Evolutionary conservation across 139 green algal genomes (phyloP), one percentile per base, ranked within the genome.

Genomic region (Volvox africanus): DNA sequence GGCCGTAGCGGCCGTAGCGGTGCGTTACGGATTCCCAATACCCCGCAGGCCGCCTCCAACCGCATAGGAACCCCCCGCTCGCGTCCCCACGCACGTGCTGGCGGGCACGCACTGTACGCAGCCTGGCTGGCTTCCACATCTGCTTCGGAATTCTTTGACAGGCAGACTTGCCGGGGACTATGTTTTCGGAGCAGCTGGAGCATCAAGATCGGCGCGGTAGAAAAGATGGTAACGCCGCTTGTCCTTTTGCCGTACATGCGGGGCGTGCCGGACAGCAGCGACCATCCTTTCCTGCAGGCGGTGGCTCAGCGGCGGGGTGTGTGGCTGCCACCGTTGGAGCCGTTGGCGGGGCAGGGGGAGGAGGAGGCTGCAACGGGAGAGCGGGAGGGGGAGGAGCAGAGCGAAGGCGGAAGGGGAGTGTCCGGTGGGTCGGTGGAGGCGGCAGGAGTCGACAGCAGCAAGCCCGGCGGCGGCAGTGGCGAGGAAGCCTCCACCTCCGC

Each of bases 111-210:
- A 37, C 67, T 89, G 22, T 89, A 33, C 36, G 36, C 67, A 24
- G 84, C 84, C 14, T 89, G 84, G 84, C 36, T 81, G 26, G 68
- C 82, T 28, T 67, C 82, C n/a, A 1, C 17, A 1, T 28, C 33
- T 1, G 30, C 82, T 22, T 14, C 0, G 6, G 1, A 0, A 11
- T 75, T 88, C 35, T 88, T 44, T 67, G 65, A 88, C 62, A 9
- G 21, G 24, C n/a, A 44, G 21, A 80, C 82, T 13, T 88, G 82
- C 65, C 22, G 82, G 24, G 17, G 65, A 0, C 6, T 67, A 26
- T 87, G 81, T 35, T 87, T 87, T n/a, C 61, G 35, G 30, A 55
- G 80, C 26, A 86, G 80, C 80, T 86, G 80, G 80, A 86, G 80
- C 50, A 71, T 86, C 50, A 37, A 61, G 80, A 24, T 86, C 50